A percentile compares a stretch with the other conserved stretches of the same genome.
phyloP scores from a whole-genome alignment of 768 basidiomycete genomes.

The Xerocomellus amylosporus region DNA sequence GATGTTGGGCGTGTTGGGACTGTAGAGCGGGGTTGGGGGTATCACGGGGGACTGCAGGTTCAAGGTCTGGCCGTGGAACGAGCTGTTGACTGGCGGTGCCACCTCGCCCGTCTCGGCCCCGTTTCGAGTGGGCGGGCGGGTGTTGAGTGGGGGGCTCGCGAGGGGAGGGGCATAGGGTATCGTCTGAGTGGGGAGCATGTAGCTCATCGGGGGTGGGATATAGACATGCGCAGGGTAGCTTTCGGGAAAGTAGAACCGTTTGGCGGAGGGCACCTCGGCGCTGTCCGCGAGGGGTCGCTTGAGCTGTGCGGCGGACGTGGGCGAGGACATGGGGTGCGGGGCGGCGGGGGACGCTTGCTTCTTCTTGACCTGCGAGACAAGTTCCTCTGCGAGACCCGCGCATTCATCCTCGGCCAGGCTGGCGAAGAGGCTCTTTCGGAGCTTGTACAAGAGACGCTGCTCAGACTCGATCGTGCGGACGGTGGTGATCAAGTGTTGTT shows the following conservation, averaged over 20 bases:
- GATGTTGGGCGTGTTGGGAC: constrained; percentile 22
- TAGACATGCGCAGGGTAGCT: constrained; percentile 30
- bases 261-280: constrained; percentile 26
- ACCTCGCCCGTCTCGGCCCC: constrained; percentile 17
- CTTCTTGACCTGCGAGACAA: constrained; percentile 43
- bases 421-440: constrained; percentile 56
- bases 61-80: constrained; percentile 14
- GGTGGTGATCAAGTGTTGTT: constrained; percentile 58
- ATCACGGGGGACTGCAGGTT: constrained; percentile 20
- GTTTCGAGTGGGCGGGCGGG: constrained; percentile 13
- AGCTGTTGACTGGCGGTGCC: constrained; percentile 10
- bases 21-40: constrained; percentile 21
- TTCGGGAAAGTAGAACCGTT: constrained; percentile 29
- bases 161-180: constrained; percentile 27
- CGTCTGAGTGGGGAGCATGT: constrained; percentile 28
- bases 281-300: constrained; percentile 28
- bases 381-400: constrained; percentile 51
- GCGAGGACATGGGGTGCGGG: neutral
- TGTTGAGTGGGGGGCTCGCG: constrained; percentile 15
- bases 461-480: constrained; percentile 58
- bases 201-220: constrained; percentile 27
- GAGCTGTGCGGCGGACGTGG: constrained; percentile 15
- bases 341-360: constrained; percentile 3
- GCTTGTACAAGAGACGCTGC: constrained; percentile 61
- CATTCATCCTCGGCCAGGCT: constrained; percentile 59